Evolutionary conservation across 768 basidiomycete species (phyloP), one percentile per base, ranked within the genome.

Genomic region (Xerocomus spinulosus): DNA sequence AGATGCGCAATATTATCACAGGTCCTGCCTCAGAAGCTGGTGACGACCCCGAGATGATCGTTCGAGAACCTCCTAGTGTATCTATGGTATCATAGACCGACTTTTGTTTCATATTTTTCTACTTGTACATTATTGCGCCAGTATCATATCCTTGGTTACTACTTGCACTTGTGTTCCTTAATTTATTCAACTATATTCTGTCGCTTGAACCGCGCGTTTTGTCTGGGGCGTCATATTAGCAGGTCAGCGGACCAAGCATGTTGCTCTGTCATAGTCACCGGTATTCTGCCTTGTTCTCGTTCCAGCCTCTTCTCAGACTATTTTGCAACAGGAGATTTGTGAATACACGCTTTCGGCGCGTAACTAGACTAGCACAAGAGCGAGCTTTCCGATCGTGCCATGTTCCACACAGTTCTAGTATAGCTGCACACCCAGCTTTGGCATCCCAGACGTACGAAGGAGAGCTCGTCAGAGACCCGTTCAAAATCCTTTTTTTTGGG

Each of bases 401-500:
- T 36, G 7, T 9, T 35, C 50, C 5, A 24, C 42, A n/a, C 26
- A 33, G 46, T 25, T 48, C 17, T 12, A 25, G 50, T 32, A 23
- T 9, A 20, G 29, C 12, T 13, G 34, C 28, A 28, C 26, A 30
- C 33, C 34, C 42, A 15, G 26, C 46, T n/a, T 17, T 32, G n/a
- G n/a, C n/a, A 41, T 46, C 43, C 28, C 24, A 25, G 26, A 17
- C 39, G 17, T 18, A 35, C 37, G 25, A 5, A n/a, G 47, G 25
- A 18, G 20, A 44, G 9, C 23, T 41, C 17, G 42, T 40, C 37
- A 55, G 46, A 33, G 62, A 70, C 18, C 71, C 71, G 5, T 85
- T 90, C 62, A 77, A 81, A n/a, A 78, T 96, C 34, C 74, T 96
- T 6, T 95, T 91, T 65, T 79, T 91, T 61, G 93, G 93, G 42